These are phyloP conservation scores for Ampelocalamus luodianensis DNA, from an alignment of 176 grass and related monocot genomes.

Conservation along the genomic window DNA sequence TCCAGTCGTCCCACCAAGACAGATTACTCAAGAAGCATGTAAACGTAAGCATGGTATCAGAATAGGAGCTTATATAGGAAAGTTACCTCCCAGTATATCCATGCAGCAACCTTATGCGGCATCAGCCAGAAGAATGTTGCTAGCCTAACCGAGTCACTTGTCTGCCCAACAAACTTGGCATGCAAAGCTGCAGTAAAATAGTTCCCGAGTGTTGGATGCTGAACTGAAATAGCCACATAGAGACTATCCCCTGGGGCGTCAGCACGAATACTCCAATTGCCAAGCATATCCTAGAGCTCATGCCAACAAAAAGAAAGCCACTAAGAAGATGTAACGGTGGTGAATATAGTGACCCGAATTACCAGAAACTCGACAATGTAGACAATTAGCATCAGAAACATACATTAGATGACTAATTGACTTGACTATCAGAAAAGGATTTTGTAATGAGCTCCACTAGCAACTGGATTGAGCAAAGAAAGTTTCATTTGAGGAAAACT, in stretches of 20 bases:
- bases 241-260: slow-evolving; percentile 68
- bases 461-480: not conserved
- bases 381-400: slow-evolving; percentile 10
- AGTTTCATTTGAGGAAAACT: not conserved
- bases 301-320: slow-evolving; percentile 31
- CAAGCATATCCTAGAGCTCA: slow-evolving; percentile 78
- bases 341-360: not conserved
- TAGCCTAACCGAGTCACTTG: slow-evolving; percentile 50
- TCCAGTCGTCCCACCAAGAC: not conserved
- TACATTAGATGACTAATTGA: not conserved
- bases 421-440: not conserved
- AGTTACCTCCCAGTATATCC: slow-evolving; percentile 96
- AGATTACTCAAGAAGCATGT: not conserved
- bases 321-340: slow-evolving; percentile 19
- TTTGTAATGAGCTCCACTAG: not conserved
- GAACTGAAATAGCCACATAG: slow-evolving; percentile 74
- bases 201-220: slow-evolving; percentile 82
- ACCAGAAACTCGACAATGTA: not conserved
- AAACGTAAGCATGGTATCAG: not conserved
- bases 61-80: not conserved
- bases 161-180: slow-evolving; percentile 59
- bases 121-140: slow-evolving; percentile 91
- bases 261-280: slow-evolving; percentile 76
- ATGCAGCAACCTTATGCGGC: slow-evolving; percentile 87
- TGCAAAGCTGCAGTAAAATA: slow-evolving; percentile 84